These are phyloP conservation scores for Ogataea parapolymorpha DNA, from an alignment of 805 yeast species.

Conservation along the genomic window DNA sequence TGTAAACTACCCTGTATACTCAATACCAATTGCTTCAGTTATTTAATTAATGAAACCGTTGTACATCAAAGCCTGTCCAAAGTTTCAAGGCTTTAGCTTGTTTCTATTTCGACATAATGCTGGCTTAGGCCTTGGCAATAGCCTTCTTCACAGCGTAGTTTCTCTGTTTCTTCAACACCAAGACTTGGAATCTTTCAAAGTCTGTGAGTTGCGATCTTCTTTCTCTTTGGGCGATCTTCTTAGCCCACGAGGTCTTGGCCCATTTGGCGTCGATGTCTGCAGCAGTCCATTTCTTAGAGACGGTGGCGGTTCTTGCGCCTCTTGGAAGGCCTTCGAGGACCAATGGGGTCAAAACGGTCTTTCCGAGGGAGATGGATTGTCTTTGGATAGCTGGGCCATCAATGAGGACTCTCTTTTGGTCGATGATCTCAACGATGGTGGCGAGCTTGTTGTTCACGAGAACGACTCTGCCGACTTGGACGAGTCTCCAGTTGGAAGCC, in stretches of 20 bases:
- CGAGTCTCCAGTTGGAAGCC: conserved; percentile 98
- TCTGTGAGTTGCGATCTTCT: conserved; percentile 91
- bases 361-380: conserved; percentile 85
- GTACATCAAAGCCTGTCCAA: conserved; percentile 16
- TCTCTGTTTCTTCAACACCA: conserved; percentile 96
- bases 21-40: conserved; percentile 17
- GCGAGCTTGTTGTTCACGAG: conserved; percentile 92
- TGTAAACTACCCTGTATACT: conserved; percentile 10
- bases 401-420: conserved; percentile 96
- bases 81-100: conserved; percentile 7
- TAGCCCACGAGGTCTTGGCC: conserved; percentile 95
- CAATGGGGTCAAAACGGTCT: conserved; percentile 89
- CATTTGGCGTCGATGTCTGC: conserved; percentile 86
- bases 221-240: conserved; percentile 94
- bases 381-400: conserved; percentile 97
- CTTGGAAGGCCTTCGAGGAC: conserved; percentile 85
- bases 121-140: conserved; percentile 84
- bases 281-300: conserved; percentile 91
- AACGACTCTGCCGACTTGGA: conserved; percentile 99
- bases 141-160: conserved; percentile 93
- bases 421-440: conserved; percentile 96
- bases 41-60: conserved; percentile 17
- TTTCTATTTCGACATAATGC: conserved; percentile 13
- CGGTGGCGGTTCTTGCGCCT: conserved; percentile 85
- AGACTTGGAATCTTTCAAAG: conserved; percentile 99